Evolutionary conservation across 192 early-diverging fungal genomes (phyloP).

Genomic region (Globomyces pollinis-pini): DNA sequence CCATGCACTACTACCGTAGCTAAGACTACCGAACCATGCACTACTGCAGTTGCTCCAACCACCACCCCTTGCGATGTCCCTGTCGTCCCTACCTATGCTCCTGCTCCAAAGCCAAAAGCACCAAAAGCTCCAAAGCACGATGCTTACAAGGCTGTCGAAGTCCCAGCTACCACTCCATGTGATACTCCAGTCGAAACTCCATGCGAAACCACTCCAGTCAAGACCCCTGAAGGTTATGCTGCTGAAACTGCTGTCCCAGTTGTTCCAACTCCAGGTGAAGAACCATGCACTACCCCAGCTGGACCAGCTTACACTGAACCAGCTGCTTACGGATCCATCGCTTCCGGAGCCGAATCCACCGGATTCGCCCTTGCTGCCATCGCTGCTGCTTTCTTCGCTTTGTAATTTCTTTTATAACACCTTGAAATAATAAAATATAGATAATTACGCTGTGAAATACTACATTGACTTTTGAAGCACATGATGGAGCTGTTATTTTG

Average conservation of each 20-base stretch:
- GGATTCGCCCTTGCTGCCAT: background rate
- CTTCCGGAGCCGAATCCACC: background rate
- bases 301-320: background rate
- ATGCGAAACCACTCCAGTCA: no score
- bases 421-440: no score
- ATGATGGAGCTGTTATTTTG: no score
- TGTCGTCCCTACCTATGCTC: no score
- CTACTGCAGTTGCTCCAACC: background rate
- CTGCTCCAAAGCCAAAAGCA: no score
- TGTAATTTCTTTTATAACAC: no score
- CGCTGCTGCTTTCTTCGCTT: background rate
- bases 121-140: background rate
- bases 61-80: no score
- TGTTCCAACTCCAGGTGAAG: background rate
- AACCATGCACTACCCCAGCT: no score
- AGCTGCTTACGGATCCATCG: background rate
- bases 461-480: no score
- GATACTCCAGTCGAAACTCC: background rate
- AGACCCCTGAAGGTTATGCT: no score
- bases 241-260: constrained; percentile 3
- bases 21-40: background rate
- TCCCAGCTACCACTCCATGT: background rate
- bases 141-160: background rate
- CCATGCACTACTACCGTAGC: no score
- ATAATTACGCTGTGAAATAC: no score